Evolutionary conservation across 2,329 filamentous ascomycete genomes (phyloP), one percentile per base, ranked within the genome.

Genomic region (Fusarium subglutinans): DNA sequence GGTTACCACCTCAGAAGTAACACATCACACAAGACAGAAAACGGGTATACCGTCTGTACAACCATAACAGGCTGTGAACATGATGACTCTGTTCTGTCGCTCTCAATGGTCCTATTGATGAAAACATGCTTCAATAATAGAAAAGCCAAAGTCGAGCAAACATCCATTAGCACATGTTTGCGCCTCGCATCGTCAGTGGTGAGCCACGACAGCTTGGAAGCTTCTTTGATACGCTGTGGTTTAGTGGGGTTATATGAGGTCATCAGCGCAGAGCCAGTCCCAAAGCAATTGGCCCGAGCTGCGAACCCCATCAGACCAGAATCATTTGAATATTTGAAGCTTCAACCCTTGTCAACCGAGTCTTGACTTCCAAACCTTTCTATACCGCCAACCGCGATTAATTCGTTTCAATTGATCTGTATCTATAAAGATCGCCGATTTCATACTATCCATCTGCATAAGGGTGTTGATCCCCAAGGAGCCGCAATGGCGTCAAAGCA

Each of bases 401-500:
- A 54, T 61, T 61, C 33, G 30, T 12, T n/a, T 53, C 56, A 53
- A 65, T 63, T 24, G 55, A 43, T 40, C 24, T 24, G 38, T 28
- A 57, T 55, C 35, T 24, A 14, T 28, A 15, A 44, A 28, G 28
- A n/a, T 45, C 33, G 22, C 40, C 35, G n/a, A 24, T 12, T 17
- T 17, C n/a, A 41, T 22, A 17, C 17, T 41, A 7, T 14, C 15
- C 13, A 43, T 28, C 48, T 37, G 30, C 22, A 13, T 26, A 33
- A 57, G 51, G 56, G 51, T 37, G 37, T 30, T 53, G 47, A 43
- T 66, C 37, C 51, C 45, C 51, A 6, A 53, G 41, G 22, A 54
- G 66, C 65, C 60, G 68, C 56, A 68, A 86, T 86, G 85, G 81
- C 84, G 72, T 83, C 84, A 59, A 91, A 90, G 80, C 85, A 89